These are phyloP conservation scores for Linum trigynum DNA, from an alignment of 345 rosid species.

Conservation along the genomic window DNA sequence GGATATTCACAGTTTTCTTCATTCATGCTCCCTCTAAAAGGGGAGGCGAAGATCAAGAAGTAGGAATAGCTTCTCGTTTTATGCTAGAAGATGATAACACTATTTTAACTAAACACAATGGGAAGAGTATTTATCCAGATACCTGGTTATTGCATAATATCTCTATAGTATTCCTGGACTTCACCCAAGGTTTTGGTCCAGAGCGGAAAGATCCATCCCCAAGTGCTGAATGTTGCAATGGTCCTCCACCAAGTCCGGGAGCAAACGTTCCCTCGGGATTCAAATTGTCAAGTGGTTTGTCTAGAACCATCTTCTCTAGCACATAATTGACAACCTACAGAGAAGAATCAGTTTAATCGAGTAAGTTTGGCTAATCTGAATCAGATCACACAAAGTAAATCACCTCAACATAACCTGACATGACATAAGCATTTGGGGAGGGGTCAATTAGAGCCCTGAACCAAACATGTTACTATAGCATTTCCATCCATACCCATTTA, in stretches of 20 bases:
- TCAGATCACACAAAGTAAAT: too few relatives aligned
- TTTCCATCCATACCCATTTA: too few relatives aligned
- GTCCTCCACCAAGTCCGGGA: constrained; percentile 56
- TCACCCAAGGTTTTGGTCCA: constrained; percentile 74
- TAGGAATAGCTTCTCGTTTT: too few relatives aligned
- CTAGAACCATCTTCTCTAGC: constrained; percentile 79
- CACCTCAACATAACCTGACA: too few relatives aligned
- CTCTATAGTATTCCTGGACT: constrained; percentile 75
- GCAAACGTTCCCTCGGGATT: constrained; percentile 49
- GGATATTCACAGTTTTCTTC: too few relatives aligned
- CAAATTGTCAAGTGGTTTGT: constrained; percentile 57
- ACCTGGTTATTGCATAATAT: constrained; percentile 96
- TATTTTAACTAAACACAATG: too few relatives aligned
- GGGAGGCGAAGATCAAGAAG: too few relatives aligned
- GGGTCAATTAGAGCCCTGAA: too few relatives aligned
- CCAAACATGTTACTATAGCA: too few relatives aligned
- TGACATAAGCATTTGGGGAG: too few relatives aligned
- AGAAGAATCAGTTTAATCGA: constrained; percentile 15
- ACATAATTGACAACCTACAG: constrained; percentile 91
- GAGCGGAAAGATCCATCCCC: constrained; percentile 59
- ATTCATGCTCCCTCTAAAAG: too few relatives aligned
- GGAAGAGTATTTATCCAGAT: constrained; percentile 6
- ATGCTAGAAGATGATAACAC: too few relatives aligned
- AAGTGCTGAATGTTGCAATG: constrained; percentile 43
- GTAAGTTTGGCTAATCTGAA: background rate